Evolutionary conservation across 768 basidiomycete species (phyloP).

Genomic region (Amanita fuliginea): DNA sequence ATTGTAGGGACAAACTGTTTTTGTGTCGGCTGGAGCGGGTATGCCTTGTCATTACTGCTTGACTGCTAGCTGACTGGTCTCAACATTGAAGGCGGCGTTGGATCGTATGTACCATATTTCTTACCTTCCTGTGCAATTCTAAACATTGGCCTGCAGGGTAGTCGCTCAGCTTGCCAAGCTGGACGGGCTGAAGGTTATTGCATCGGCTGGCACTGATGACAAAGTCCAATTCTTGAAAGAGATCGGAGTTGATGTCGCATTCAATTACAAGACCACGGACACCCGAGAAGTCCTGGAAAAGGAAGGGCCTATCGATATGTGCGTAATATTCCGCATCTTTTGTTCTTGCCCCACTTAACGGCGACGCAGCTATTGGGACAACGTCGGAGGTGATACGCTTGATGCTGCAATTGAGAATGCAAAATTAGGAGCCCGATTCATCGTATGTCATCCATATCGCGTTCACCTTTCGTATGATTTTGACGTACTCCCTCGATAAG

Average conservation of each 20-base stretch:
- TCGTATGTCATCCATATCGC: conserved; percentile 21
- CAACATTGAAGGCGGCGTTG: conserved; percentile 32
- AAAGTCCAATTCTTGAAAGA: conserved; percentile 53
- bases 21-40: conserved; percentile 26
- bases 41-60: not conserved
- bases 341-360: not conserved
- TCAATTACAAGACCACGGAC: conserved; percentile 61
- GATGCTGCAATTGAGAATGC: conserved; percentile 43
- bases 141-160: conserved; percentile 12
- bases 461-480: not conserved
- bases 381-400: conserved; percentile 49
- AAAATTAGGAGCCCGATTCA: conserved; percentile 33
- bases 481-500: conserved; percentile 10
- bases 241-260: conserved; percentile 58
- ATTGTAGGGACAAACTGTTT: conserved; percentile 27
- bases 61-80: not conserved
- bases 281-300: conserved; percentile 39
- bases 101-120: conserved; percentile 32
- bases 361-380: conserved; percentile 36
- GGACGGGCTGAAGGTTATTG: conserved; percentile 56
- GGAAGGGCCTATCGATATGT: conserved; percentile 43
- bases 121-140: not conserved
- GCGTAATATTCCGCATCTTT: conserved; percentile 8
- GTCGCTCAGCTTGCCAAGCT: conserved; percentile 41
- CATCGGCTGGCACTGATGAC: conserved; percentile 61